Conservation (phyloP, 2,329 filamentous ascomycete species). For the Penicillium sclerotigenum region DNA sequence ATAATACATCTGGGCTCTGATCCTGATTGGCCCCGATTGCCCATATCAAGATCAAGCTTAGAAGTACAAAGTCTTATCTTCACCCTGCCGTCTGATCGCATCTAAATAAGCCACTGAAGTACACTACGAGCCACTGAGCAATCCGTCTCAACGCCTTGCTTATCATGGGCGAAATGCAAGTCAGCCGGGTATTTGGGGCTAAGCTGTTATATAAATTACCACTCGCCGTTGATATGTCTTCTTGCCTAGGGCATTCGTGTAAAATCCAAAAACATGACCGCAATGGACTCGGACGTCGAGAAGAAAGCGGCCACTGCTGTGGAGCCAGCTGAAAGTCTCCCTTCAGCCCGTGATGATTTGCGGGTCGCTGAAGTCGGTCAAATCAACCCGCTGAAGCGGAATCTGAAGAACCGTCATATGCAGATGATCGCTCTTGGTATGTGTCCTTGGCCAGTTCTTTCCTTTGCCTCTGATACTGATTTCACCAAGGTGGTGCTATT, state of each 20-base stretch:
- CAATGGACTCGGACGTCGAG: conserved; percentile 14
- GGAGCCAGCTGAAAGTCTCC: conserved; percentile 3
- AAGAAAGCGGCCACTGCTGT: conserved; percentile 13
- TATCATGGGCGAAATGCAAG: not conserved
- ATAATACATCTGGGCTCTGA: not conserved
- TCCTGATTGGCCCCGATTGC: not conserved
- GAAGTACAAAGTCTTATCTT: conserved; percentile 1
- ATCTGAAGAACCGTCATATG: conserved; percentile 35
- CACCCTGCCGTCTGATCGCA: not conserved
- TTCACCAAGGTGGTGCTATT: conserved; percentile 31
- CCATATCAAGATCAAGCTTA: not conserved
- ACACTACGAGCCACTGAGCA: not conserved
- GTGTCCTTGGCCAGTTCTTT: not conserved
- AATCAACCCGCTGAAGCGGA: conserved; percentile 27
- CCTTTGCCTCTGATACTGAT: not conserved
- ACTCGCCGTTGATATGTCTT: not conserved
- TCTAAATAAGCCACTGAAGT: not conserved
- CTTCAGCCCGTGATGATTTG: not conserved
- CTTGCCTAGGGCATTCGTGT: not conserved
- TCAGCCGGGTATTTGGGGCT: not conserved
- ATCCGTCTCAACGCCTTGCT: not conserved
- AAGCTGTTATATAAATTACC: not conserved
- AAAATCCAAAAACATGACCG: conserved; percentile 6
- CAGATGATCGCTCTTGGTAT: conserved; percentile 43
- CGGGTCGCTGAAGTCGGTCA: conserved; percentile 16